Percentiles rank a stretch among this genome's conserved stretches.
Evolutionary conservation across 2,329 filamentous ascomycete genomes (phyloP).

Genomic region (Claviceps sorghi): DNA sequence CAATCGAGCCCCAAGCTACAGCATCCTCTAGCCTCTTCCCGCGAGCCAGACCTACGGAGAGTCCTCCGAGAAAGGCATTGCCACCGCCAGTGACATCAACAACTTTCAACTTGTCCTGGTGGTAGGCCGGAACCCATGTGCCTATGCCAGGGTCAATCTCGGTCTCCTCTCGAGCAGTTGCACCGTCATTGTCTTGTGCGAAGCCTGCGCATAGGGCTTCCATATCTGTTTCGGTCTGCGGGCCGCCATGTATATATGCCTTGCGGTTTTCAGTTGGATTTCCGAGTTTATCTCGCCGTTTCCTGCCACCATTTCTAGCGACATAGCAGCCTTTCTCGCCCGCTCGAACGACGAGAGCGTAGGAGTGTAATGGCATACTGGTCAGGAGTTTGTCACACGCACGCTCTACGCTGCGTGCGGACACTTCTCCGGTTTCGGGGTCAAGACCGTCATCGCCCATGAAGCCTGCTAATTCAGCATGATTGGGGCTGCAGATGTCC

Average conservation of each 20-base stretch:
- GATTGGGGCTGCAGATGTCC: constrained; percentile 64
- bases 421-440: constrained; percentile 39
- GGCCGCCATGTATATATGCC: constrained; percentile 32
- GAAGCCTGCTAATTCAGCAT: constrained; percentile 73
- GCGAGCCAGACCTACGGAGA: constrained; percentile 43
- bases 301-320: constrained; percentile 41
- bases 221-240: constrained; percentile 49
- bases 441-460: constrained; percentile 51
- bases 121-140: constrained; percentile 68
- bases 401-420: constrained; percentile 37
- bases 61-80: constrained; percentile 67
- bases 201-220: constrained; percentile 45
- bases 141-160: constrained; percentile 50
- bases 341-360: constrained; percentile 53
- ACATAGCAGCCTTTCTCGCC: constrained; percentile 60
- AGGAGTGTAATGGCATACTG: constrained; percentile 49
- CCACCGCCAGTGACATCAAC: constrained; percentile 91
- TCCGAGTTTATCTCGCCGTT: constrained; percentile 7
- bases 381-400: constrained; percentile 48
- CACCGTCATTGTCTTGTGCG: constrained; percentile 36
- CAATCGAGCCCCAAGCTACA: constrained; percentile 62
- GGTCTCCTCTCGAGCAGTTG: constrained; percentile 41
- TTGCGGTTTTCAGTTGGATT: constrained; percentile 18
- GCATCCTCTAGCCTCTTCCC: constrained; percentile 52
- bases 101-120: constrained; percentile 40